Percentiles rank a stretch among this genome's conserved stretches.
Evolutionary conservation across 1,284 basidiomycete genomes (phyloP).

Genomic region (Sanghuangporus baumii): DNA sequence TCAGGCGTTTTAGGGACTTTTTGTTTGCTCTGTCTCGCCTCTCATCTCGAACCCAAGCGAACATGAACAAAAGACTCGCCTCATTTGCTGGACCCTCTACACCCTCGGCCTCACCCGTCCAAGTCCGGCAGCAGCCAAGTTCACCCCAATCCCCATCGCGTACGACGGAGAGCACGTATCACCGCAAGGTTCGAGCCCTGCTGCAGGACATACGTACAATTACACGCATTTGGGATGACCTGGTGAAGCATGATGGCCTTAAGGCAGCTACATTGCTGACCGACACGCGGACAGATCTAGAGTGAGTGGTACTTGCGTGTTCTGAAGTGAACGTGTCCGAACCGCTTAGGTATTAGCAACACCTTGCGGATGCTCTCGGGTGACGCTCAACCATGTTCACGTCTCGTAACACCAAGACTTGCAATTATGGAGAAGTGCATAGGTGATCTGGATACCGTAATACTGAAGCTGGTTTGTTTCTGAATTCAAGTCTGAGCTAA

Average conservation of each 20-base stretch:
- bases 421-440: slow-evolving; percentile 61
- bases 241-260: slow-evolving; percentile 69
- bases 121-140: slow-evolving; percentile 32
- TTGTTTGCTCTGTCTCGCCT: background rate
- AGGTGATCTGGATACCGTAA: slow-evolving; percentile 49
- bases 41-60: background rate
- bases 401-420: slow-evolving; percentile 57
- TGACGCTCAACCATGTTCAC: slow-evolving; percentile 47
- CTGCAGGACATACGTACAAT: slow-evolving; percentile 58
- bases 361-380: slow-evolving; percentile 46
- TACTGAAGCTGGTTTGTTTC: slow-evolving; percentile 55
- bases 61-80: slow-evolving; percentile 47
- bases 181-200: slow-evolving; percentile 58
- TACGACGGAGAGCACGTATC: slow-evolving; percentile 58
- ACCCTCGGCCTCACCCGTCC: slow-evolving; percentile 58
- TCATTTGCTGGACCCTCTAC: slow-evolving; percentile 76
- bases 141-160: slow-evolving; percentile 50
- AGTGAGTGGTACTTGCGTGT: slow-evolving; percentile 41
- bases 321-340: background rate
- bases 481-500: background rate
- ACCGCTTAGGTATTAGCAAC: slow-evolving; percentile 42
- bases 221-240: slow-evolving; percentile 68
- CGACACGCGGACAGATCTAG: slow-evolving; percentile 70
- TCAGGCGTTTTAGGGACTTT: background rate
- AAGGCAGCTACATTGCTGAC: slow-evolving; percentile 58